Percentiles rank a stretch among this genome's conserved stretches.
phyloP scores from a whole-genome alignment of 2,329 filamentous ascomycete species.

The Sclerotinia trifoliorum region DNA sequence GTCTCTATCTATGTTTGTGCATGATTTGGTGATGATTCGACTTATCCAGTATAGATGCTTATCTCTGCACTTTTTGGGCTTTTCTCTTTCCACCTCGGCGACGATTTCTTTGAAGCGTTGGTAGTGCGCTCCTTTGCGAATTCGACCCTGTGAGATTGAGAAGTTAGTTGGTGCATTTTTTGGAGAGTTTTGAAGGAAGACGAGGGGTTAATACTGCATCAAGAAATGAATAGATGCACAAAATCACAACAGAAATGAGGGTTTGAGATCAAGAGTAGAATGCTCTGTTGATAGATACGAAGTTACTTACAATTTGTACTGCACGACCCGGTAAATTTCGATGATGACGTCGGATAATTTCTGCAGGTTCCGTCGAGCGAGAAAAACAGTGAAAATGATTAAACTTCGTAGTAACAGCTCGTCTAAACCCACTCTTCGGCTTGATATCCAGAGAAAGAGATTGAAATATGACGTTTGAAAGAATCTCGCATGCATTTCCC shows the following conservation, averaged over 20 bases:
- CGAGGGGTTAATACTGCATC: neutral
- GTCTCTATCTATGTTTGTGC: neutral
- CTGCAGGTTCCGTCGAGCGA: neutral
- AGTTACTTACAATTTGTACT: neutral
- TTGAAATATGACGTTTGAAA: neutral
- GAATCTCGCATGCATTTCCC: conserved; percentile 11
- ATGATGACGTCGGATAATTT: neutral
- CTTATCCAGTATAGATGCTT: conserved; percentile 11
- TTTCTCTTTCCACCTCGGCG: neutral
- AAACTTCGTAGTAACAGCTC: neutral
- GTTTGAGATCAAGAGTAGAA: neutral
- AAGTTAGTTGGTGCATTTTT: neutral
- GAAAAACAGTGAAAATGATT: conserved; percentile 2
- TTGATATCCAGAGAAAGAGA: neutral
- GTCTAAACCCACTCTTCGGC: neutral
- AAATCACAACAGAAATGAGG: neutral
- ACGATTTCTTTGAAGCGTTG: neutral
- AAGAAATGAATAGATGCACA: neutral
- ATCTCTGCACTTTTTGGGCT: neutral
- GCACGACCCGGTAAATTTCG: neutral
- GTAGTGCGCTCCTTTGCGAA: neutral
- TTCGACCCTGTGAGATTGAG: neutral
- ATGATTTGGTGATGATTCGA: neutral
- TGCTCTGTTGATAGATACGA: neutral
- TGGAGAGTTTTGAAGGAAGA: neutral